Percentiles rank a stretch among this genome's conserved stretches.
These are phyloP conservation scores for Stephania yunnanensis DNA, from an alignment of 164 flowering plant species.

Conservation along the genomic window DNA sequence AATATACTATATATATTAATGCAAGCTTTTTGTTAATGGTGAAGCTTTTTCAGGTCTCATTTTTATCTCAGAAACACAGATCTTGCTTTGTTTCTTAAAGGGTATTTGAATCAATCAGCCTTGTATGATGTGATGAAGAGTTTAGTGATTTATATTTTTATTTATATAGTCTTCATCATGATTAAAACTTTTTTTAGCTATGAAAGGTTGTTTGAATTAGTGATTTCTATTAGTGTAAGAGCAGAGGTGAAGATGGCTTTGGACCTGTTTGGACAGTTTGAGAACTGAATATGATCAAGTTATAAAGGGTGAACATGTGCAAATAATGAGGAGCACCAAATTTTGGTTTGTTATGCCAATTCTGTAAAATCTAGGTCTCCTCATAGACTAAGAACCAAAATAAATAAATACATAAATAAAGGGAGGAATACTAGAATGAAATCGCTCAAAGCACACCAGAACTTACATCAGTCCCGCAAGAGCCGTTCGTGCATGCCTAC, in stretches of 20 bases:
- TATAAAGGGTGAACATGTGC: background rate
- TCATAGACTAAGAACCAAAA: too few relatives aligned
- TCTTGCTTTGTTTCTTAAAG: too few relatives aligned
- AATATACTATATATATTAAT: constrained; percentile 5
- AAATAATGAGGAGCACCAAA: background rate
- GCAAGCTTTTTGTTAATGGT: background rate
- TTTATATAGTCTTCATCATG: background rate
- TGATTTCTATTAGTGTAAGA: background rate
- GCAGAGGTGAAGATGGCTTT: background rate
- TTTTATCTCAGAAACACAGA: background rate
- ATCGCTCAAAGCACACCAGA: too few relatives aligned
- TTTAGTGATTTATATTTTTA: background rate
- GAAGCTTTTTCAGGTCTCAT: constrained; percentile 9
- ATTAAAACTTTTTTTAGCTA: background rate
- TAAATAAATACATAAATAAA: too few relatives aligned
- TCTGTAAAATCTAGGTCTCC: background rate
- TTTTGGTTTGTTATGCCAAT: background rate
- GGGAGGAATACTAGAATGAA: too few relatives aligned
- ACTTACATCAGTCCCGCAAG: too few relatives aligned
- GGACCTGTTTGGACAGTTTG: constrained; percentile 2
- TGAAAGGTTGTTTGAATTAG: background rate
- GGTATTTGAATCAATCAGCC: too few relatives aligned
- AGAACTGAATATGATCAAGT: background rate
- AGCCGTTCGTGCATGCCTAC: too few relatives aligned
- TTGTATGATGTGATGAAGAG: too few relatives aligned